A percentile compares a stretch with the other conserved stretches of the same genome.
phyloP scores from a whole-genome alignment of 1,284 basidiomycete genomes.

The Pyrrhoderma lamaoense region DNA sequence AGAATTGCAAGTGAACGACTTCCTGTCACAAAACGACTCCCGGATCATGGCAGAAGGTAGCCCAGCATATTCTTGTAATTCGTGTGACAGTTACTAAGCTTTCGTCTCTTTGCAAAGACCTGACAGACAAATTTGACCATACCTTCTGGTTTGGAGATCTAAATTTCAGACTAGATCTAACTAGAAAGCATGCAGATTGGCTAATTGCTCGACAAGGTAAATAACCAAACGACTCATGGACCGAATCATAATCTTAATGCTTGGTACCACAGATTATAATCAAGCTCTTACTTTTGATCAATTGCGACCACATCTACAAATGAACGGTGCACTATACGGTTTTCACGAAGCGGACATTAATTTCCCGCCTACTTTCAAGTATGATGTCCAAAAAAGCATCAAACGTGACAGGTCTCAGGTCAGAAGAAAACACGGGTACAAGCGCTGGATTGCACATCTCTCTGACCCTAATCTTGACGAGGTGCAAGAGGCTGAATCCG shows the following conservation, averaged over 20 bases:
- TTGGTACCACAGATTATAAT: constrained; percentile 44
- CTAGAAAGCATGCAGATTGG: constrained; percentile 63
- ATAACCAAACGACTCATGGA: not conserved
- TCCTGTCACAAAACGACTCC: constrained; percentile 55
- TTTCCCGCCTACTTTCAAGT: constrained; percentile 83
- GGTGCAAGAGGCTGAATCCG: constrained; percentile 7
- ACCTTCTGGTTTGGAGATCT: constrained; percentile 79
- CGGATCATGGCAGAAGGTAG: constrained; percentile 60
- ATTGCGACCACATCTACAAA: constrained; percentile 61
- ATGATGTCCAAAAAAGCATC: constrained; percentile 57
- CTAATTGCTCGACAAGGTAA: constrained; percentile 49
- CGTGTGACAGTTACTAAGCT: constrained; percentile 9
- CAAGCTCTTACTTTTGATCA: constrained; percentile 79
- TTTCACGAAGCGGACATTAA: constrained; percentile 65
- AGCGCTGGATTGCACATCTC: constrained; percentile 40
- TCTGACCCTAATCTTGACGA: constrained; percentile 17
- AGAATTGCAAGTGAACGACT: constrained; percentile 60
- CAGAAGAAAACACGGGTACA: constrained; percentile 42
- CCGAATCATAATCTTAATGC: not conserved
- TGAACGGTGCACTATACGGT: constrained; percentile 52
- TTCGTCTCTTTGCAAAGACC: constrained; percentile 36
- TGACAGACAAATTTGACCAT: constrained; percentile 79
- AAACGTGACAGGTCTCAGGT: constrained; percentile 41
- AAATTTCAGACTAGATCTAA: constrained; percentile 70
- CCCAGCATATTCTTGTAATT: constrained; percentile 2